These are phyloP conservation scores for Saturnispora hagleri DNA, from an alignment of 805 yeast species.

Conservation along the genomic window DNA sequence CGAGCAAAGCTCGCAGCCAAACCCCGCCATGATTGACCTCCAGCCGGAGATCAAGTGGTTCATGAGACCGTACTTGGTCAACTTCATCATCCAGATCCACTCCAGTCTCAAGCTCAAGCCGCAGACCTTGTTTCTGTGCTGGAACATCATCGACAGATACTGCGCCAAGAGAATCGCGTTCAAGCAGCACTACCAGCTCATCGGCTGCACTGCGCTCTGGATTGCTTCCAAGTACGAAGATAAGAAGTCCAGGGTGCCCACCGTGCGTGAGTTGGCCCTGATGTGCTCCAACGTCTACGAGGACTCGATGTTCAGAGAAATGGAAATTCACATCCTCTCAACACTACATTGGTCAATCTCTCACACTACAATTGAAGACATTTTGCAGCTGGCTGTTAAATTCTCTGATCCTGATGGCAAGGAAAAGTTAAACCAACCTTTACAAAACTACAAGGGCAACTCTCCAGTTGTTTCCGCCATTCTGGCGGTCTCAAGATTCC, in stretches of 20 bases:
- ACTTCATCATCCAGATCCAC: slow-evolving; percentile 63
- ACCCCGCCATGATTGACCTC: slow-evolving; percentile 54
- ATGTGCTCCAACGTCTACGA: slow-evolving; percentile 55
- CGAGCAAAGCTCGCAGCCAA: slow-evolving; percentile 33
- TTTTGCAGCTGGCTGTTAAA: slow-evolving; percentile 34
- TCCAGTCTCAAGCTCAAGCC: slow-evolving; percentile 53
- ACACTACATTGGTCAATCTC: slow-evolving; percentile 35
- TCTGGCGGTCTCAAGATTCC: slow-evolving; percentile 44
- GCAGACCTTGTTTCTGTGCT: slow-evolving; percentile 59
- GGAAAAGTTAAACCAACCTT: slow-evolving; percentile 20
- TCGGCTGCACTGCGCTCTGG: slow-evolving; percentile 90
- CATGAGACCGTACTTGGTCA: slow-evolving; percentile 67
- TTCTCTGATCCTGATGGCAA: slow-evolving; percentile 28
- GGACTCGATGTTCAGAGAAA: slow-evolving; percentile 35
- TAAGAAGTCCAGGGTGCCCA: slow-evolving; percentile 49
- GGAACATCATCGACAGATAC: slow-evolving; percentile 80
- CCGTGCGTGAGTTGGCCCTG: slow-evolving; percentile 41
- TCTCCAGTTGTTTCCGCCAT: slow-evolving; percentile 40
- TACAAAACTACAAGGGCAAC: slow-evolving; percentile 22
- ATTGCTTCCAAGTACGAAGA: slow-evolving; percentile 75
- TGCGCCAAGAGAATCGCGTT: slow-evolving; percentile 80
- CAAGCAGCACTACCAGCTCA: slow-evolving; percentile 80
- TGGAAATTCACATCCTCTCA: slow-evolving; percentile 36
- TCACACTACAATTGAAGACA: slow-evolving; percentile 44
- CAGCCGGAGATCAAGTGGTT: slow-evolving; percentile 81